These are phyloP conservation scores for Tephrocybe sp. DNA, from an alignment of 768 basidiomycete genomes.

Conservation along the genomic window DNA sequence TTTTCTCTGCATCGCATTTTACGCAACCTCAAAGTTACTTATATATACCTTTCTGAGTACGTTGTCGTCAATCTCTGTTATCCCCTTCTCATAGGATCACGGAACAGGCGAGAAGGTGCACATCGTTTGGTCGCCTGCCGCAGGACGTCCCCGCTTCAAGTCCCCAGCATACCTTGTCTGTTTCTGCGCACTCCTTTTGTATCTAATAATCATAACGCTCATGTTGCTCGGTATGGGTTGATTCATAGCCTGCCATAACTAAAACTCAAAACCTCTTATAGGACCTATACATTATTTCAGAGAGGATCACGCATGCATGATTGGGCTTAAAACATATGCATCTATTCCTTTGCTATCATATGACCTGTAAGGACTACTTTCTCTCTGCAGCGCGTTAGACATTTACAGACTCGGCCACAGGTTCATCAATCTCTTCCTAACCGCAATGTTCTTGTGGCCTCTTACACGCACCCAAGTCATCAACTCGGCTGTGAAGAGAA, in stretches of 20 bases:
- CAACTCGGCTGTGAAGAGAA: constrained; percentile 29
- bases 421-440: constrained; percentile 22
- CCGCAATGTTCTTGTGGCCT: constrained; percentile 45
- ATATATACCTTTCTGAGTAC: constrained; percentile 39
- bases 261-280: constrained; percentile 6
- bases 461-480: constrained; percentile 32
- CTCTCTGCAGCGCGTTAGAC: not conserved
- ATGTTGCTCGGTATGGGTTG: constrained; percentile 29
- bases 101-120: constrained; percentile 41
- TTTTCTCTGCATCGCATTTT: constrained; percentile 40
- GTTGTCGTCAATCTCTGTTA: not conserved
- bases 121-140: constrained; percentile 40
- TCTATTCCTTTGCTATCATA: constrained; percentile 44
- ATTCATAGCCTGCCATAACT: not conserved
- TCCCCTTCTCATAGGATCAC: not conserved
- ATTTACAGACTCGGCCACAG: not conserved
- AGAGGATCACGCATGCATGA: constrained; percentile 39
- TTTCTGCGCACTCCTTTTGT: constrained; percentile 31
- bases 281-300: constrained; percentile 35
- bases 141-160: constrained; percentile 28
- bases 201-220: constrained; percentile 35
- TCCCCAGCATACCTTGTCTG: constrained; percentile 42
- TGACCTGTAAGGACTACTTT: constrained; percentile 36
- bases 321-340: constrained; percentile 41
- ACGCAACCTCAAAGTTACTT: constrained; percentile 33